phyloP scores from a whole-genome alignment of 306 rosid genomes.

The Sphenostylis stenocarpa region DNA sequence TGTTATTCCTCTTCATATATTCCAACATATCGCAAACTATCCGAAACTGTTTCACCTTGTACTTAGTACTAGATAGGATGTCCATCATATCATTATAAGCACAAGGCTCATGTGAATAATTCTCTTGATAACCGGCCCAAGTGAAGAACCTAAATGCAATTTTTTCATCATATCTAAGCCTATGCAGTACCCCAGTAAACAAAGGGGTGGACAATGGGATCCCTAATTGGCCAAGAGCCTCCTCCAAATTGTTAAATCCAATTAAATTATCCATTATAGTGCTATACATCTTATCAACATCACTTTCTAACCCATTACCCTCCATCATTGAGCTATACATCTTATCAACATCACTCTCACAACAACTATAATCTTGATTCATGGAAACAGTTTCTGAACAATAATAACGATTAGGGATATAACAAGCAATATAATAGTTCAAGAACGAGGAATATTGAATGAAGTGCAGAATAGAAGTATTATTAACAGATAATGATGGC shows the following conservation, averaged over 20 bases:
- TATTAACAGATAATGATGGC: neutral
- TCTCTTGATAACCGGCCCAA: slow-evolving; percentile 79
- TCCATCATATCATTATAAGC: slow-evolving; percentile 86
- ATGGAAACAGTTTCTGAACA: slow-evolving; percentile 45
- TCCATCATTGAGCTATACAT: slow-evolving; percentile 31
- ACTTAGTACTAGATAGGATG: slow-evolving; percentile 69
- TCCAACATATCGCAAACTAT: slow-evolving; percentile 83
- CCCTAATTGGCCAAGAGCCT: slow-evolving; percentile 55
- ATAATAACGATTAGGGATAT: slow-evolving; percentile 35
- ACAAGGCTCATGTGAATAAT: slow-evolving; percentile 67
- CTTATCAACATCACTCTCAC: slow-evolving; percentile 40
- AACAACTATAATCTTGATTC: slow-evolving; percentile 32
- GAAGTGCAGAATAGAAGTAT: slow-evolving; percentile 19
- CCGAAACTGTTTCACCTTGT: slow-evolving; percentile 81
- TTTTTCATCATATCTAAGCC: slow-evolving; percentile 82
- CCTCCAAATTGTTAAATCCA: slow-evolving; percentile 62
- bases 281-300: slow-evolving; percentile 44
- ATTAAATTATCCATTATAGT: slow-evolving; percentile 53
- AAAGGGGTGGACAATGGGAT: slow-evolving; percentile 61
- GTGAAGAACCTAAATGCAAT: slow-evolving; percentile 83
- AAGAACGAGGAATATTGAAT: slow-evolving; percentile 32
- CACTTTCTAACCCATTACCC: slow-evolving; percentile 32
- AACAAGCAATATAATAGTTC: slow-evolving; percentile 6
- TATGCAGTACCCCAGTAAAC: slow-evolving; percentile 61
- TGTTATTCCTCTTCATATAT: slow-evolving; percentile 80